Base-by-base conservation (phyloP, 2,329 filamentous ascomycete species). In the Hypomyces rosellus region DNA sequence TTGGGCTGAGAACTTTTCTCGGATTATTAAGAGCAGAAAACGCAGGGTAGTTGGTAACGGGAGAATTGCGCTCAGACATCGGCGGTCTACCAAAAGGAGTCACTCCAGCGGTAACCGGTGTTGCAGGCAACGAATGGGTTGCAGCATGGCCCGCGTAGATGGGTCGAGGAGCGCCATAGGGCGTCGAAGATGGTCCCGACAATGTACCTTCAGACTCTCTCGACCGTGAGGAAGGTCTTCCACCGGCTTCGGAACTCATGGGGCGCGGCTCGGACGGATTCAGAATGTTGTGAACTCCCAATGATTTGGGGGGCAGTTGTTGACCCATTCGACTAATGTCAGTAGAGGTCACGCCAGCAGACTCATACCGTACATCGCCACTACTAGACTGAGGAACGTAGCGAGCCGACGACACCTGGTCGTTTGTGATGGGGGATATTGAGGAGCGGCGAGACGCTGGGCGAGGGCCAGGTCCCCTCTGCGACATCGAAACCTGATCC, bases 401-500 rank as follows among this genome's bases (percentile, higher is more conserved):
- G 38, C 57, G 61, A 48, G 53, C 57, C 45, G 61, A 57, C 22
- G 63, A 60, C 48, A 45, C 45, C 47, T 61, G 60, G 44, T 63
- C 59, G 56, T 66, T 65, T 63, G 64, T 63, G 54, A 67, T 59
- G 54, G 74, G 69, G 49, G 74, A 75, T 60, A 66, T 70, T 56
- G 73, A 71, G 57, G 70, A 67, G 59, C 68, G 72, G 63, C 71
- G 75, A 69, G 77, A 77, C 65, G 72, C 68, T 74, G 78, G 74
- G 66, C 69, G 74, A 76, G 77, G 71, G 69, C 71, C 73, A 74
- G 74, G 68, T 62, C 73, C 75, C 72, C 74, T 76, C 74, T 81
- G 78, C 72, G 80, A 82, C 81, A 84, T 84, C 73, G 78, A 76
- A 73, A 71, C 71, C 76, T 74, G 74, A 69, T 79, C 77, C 74